Evolutionary conservation across 208 protist species (phyloP).

Genomic region (Porcisia hertigi): DNA sequence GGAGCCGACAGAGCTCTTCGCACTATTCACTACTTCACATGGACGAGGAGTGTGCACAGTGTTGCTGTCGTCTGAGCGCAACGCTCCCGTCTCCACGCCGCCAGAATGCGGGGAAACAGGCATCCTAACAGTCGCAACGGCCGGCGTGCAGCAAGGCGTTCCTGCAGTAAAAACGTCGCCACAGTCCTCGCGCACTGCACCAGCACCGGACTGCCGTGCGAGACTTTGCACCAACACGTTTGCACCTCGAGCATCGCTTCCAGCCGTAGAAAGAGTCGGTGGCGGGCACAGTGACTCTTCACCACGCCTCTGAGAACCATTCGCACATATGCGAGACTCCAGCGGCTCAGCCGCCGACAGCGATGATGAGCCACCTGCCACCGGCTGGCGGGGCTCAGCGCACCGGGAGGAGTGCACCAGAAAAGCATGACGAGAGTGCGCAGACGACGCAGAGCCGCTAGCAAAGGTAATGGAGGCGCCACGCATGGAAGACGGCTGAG

Average conservation of each 20-base stretch:
- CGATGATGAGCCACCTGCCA: conserved; percentile 11
- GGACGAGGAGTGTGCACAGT: conserved; percentile 17
- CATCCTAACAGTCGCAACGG: background rate
- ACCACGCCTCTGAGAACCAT: background rate
- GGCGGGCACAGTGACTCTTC: conserved; percentile 10
- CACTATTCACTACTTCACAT: conserved; percentile 14
- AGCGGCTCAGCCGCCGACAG: conserved; percentile 7
- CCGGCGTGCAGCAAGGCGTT: background rate
- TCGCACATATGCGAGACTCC: background rate
- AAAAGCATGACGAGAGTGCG: conserved; percentile 10
- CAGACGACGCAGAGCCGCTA: conserved; percentile 16
- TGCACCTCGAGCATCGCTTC: background rate
- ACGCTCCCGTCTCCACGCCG: background rate
- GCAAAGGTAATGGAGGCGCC: conserved; percentile 27
- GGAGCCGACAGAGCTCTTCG: conserved; percentile 27
- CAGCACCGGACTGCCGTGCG: background rate
- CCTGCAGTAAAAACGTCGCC: background rate
- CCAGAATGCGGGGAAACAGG: background rate
- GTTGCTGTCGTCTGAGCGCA: conserved; percentile 7
- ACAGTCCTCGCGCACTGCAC: background rate
- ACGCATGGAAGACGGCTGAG: conserved; percentile 26
- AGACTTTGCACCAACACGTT: conserved; percentile 6
- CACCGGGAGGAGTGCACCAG: conserved; percentile 12
- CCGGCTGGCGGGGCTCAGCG: conserved; percentile 20
- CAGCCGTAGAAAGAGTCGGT: background rate